These are phyloP conservation scores for Xylaria sp. DNA, from an alignment of 495 filamentous ascomycete genomes.

Conservation along the genomic window DNA sequence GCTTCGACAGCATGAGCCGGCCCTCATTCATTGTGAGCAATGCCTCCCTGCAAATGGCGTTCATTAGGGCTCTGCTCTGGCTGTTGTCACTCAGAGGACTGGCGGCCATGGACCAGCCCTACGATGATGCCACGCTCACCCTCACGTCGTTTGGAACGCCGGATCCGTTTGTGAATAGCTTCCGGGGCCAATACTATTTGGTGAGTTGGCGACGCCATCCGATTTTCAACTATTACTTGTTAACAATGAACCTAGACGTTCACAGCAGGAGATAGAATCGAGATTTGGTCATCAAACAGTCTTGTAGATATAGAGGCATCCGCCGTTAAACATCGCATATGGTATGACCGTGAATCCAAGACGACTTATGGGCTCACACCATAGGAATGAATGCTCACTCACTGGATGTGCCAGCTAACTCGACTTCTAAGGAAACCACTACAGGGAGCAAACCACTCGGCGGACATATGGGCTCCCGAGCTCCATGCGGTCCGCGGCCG, in stretches of 20 bases:
- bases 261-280: constrained; percentile 42
- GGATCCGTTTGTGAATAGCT: constrained; percentile 39
- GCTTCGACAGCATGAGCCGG: background rate
- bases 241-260: constrained; percentile 34
- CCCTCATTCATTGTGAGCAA: background rate
- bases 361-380: background rate
- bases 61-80: constrained; percentile 18
- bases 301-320: constrained; percentile 40
- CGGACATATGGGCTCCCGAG: constrained; percentile 44
- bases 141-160: constrained; percentile 40
- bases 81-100: background rate
- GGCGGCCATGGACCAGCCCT: constrained; percentile 24
- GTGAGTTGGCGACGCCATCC: constrained; percentile 25
- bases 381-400: background rate
- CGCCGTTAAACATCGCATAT: constrained; percentile 38
- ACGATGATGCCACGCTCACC: constrained; percentile 41
- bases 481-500: constrained; percentile 40
- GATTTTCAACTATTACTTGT: background rate
- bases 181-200: constrained; percentile 37
- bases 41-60: constrained; percentile 18
- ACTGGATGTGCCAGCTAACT: background rate
- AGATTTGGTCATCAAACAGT: constrained; percentile 42
- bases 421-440: constrained; percentile 39
- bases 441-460: constrained; percentile 40
- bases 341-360: constrained; percentile 27